These are phyloP conservation scores for Hypomontagnella monticulosa DNA, from an alignment of 495 filamentous ascomycete genomes.

Conservation along the genomic window DNA sequence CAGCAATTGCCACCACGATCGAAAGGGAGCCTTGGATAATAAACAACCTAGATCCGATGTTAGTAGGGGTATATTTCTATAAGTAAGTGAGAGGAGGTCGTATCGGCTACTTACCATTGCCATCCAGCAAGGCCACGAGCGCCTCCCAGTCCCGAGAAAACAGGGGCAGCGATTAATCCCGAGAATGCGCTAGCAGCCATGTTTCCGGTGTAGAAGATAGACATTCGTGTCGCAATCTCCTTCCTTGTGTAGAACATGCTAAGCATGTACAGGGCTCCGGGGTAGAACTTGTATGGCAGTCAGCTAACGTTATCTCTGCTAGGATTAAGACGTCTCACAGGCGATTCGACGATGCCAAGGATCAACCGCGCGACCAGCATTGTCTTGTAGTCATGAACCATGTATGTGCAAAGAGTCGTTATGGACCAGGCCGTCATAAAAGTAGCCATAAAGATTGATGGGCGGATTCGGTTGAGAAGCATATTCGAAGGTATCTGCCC, in stretches of 20 bases:
- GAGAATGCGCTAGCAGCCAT: conserved; percentile 57
- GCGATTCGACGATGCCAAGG: conserved; percentile 55
- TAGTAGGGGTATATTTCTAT: not conserved
- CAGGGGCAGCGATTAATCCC: conserved; percentile 59
- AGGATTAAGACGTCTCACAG: conserved; percentile 36
- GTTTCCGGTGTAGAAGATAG: conserved; percentile 56
- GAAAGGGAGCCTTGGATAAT: conserved; percentile 57
- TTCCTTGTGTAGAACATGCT: conserved; percentile 62
- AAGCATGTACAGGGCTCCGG: conserved; percentile 58
- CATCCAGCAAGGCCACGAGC: conserved; percentile 42
- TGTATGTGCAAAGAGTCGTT: conserved; percentile 54
- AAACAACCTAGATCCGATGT: conserved; percentile 23
- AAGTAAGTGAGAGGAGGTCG: too few relatives aligned
- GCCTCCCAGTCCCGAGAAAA: conserved; percentile 46
- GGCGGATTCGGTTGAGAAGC: conserved; percentile 45
- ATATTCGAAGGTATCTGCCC: conserved; percentile 58
- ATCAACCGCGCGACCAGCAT: conserved; percentile 52
- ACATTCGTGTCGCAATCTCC: conserved; percentile 57
- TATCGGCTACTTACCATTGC: conserved; percentile 42
- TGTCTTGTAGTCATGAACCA: conserved; percentile 50
- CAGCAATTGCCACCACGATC: conserved; percentile 52
- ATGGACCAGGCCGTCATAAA: conserved; percentile 61
- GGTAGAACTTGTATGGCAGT: conserved; percentile 39
- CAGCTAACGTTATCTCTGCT: not conserved
- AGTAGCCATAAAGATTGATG: conserved; percentile 25